Percentiles rank a stretch among this genome's conserved stretches.
Conservation (phyloP, 257 asterid genomes). For the Galeopsis tetrahit region DNA sequence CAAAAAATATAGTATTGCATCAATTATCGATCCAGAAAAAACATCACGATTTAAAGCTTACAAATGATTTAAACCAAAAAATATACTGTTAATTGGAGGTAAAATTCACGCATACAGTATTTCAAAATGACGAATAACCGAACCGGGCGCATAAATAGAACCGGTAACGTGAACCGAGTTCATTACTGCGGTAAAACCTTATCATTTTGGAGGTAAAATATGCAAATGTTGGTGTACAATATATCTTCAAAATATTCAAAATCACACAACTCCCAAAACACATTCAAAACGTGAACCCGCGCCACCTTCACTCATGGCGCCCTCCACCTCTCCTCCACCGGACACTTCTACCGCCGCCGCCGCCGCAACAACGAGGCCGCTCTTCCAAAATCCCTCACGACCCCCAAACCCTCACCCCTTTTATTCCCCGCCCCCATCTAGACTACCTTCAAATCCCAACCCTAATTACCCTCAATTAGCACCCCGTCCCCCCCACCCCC, state of each 20-base stretch:
- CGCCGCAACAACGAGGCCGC: constrained; percentile 40
- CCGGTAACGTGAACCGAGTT: too few relatives aligned
- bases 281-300: constrained; percentile 37
- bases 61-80: too few relatives aligned
- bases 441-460: constrained; percentile 57
- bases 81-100: too few relatives aligned
- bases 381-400: constrained; percentile 41
- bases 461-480: constrained; percentile 65
- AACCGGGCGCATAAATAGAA: too few relatives aligned
- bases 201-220: not conserved
- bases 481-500: constrained; percentile 46
- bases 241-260: not conserved
- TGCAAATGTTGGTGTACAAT: not conserved
- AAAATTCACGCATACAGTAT: too few relatives aligned
- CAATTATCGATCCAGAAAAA: too few relatives aligned
- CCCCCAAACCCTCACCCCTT: constrained; percentile 47
- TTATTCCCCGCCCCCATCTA: constrained; percentile 44
- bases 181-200: too few relatives aligned
- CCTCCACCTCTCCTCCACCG: constrained; percentile 66
- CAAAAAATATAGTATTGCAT: too few relatives aligned
- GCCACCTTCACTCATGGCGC: constrained; percentile 52
- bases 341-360: constrained; percentile 41
- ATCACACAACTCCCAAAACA: not conserved
- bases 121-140: too few relatives aligned
- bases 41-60: too few relatives aligned